Conservation (phyloP, 106 monocot species). For the Iris macrosiphon region DNA sequence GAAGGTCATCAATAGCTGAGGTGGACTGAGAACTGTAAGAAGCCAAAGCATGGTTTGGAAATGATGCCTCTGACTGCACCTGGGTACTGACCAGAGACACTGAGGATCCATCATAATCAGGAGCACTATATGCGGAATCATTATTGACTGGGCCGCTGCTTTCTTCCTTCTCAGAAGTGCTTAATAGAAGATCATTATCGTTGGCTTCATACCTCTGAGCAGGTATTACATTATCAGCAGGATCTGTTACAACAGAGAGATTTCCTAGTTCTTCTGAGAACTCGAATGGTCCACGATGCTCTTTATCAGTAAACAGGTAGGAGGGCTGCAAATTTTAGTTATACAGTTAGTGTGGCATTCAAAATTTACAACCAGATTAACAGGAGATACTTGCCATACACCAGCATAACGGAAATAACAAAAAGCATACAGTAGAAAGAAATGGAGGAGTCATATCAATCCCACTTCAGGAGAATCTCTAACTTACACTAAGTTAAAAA, state of each 20-base stretch:
- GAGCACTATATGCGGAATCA: constrained; percentile 72
- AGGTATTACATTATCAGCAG: constrained; percentile 39
- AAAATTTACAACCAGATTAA: background rate
- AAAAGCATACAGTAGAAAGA: too few species aligned
- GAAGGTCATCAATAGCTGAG: constrained; percentile 77
- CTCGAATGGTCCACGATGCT: constrained; percentile 81
- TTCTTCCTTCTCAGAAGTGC: constrained; percentile 92
- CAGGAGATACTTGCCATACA: too few species aligned
- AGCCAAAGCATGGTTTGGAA: constrained; percentile 12
- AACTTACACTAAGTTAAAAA: too few species aligned
- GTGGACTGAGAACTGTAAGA: constrained; percentile 19
- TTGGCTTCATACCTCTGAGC: constrained; percentile 61
- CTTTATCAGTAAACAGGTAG: constrained; percentile 91
- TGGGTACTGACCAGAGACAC: constrained; percentile 21
- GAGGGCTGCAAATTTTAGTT: constrained; percentile 56
- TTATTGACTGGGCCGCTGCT: constrained; percentile 30
- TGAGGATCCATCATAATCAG: constrained; percentile 42
- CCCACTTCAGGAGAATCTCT: too few species aligned
- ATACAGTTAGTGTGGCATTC: background rate
- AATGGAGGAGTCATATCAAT: too few species aligned
- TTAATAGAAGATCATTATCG: constrained; percentile 85
- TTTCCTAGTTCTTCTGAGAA: constrained; percentile 78
- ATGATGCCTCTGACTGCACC: constrained; percentile 23
- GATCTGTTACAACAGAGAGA: constrained; percentile 40
- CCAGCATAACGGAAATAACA: too few species aligned